Base-by-base conservation (phyloP, 208 protist species). In the Angomonas desouzai region DNA sequence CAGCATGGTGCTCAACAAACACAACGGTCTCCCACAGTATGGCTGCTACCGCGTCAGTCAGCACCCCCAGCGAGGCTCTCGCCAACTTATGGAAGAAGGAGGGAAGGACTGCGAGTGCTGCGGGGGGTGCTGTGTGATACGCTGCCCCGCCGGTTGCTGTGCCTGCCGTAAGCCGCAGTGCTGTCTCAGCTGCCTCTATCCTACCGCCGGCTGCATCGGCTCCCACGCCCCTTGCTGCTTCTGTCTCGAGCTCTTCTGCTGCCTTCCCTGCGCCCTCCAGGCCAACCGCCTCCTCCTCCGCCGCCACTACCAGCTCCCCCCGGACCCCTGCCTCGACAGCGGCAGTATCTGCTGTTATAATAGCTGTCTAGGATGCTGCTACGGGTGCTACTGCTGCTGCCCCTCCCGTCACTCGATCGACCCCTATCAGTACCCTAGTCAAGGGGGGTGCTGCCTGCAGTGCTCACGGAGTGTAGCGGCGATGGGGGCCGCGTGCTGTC, bases 271-370 rank as follows among this genome's bases (percentile, higher is more conserved):
- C 62, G 74, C 78, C n/a, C 56, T 76, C 25, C 69, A 75, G 51
- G 71, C 66, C 4, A 85, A 81, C 57, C 78, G 78, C 10, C 65
- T 78, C 29, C 74, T 85, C 22, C 64, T 81, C 16, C 78, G 74
- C 1, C 70, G 74, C 58, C 78, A 85, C 61, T 85, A 85, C 60
- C 66, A 72, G 47, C 68, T 85, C 16, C 23, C 47, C 1, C 66
- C 78, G 0, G 72, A 85, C 49, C 25, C 43, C 0, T 56, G 53
- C 28, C 20, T 77, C 18, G 77, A 83, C 47, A 22, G 28, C 1
- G 62, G 66, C 20, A 64, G 61, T 1, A 53, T 56, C 53, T 64
- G 77, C 64, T 73, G 68, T 45, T 83, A 79, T 71, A 59, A 49
- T 10, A 67, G 60, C 51, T 74, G 68, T 30, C 45, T 75, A 27